Evolutionary conservation across 345 rosid genomes (phyloP), one percentile per base, ranked within the genome.

Genomic region (Salix koriyanagi): DNA sequence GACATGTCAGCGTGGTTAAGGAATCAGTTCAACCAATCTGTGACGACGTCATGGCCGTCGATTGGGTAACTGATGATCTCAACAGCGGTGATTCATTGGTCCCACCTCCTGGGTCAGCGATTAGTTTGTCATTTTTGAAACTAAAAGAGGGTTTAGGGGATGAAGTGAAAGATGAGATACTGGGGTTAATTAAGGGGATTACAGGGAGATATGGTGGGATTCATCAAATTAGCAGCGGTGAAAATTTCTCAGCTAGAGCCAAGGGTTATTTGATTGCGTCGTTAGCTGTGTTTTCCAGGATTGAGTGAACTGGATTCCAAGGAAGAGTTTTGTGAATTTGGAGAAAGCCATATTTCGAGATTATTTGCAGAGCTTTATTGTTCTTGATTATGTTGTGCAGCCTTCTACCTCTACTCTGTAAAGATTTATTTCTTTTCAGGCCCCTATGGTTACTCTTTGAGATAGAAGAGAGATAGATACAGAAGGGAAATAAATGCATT

Each of bases 41-140:
- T 74, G 94, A 94, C 9, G 97, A 91, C 83, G 0, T 91, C 79
- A 86, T 92, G 93, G 94, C 98, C 75, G 88, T 91, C 77, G 97
- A 94, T 75, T 94, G 92, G 92, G 81, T 92, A 52, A 86, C 85
- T 42, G 86, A 85, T 64, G 84, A 72, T 28, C 71, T 76, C 65
- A 82, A 84, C 1, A 72, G 68, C 16, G 75, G 64, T n/a, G 64
- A n/a, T n/a, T 58, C 81, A 2, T 5, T 85, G 23, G 80, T 79
- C 1, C 74, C 82, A 6, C 65, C 87, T 67, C 86, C 87, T 0
- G 89, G 92, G 37, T 88, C 91, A 3, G 90, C 89, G 4, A 67
- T 76, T 2, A 86, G 84, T 68, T 41, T 87, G 4, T 80, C 82
- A 4, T 77, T 94, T 68, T 60, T 94, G 72, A 91, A 90, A 64